These are phyloP conservation scores for Meyerozyma sp. DNA, from an alignment of 1,139 yeast genomes.

Conservation along the genomic window DNA sequence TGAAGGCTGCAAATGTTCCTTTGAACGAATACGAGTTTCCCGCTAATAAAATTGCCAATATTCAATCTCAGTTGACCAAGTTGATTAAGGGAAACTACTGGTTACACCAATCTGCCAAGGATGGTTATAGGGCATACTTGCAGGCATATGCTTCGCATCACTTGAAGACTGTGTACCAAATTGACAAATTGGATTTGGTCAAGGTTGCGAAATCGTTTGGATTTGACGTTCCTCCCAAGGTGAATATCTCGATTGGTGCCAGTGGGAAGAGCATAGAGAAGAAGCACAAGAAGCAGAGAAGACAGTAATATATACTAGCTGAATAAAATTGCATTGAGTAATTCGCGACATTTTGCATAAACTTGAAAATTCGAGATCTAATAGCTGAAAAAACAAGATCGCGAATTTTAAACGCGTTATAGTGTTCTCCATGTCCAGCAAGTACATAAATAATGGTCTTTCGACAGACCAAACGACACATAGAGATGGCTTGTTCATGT, in stretches of 20 bases:
- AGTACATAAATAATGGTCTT: background rate
- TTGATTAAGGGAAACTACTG: slow-evolving; percentile 87
- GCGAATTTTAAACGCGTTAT: background rate
- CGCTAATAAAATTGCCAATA: slow-evolving; percentile 85
- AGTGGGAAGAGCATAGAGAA: slow-evolving; percentile 64
- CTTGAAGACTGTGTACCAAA: slow-evolving; percentile 90
- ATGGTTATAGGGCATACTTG: slow-evolving; percentile 91
- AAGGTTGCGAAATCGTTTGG: slow-evolving; percentile 97
- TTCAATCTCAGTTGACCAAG: slow-evolving; percentile 88
- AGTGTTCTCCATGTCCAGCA: background rate
- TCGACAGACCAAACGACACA: background rate
- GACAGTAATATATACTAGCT: slow-evolving; percentile 12
- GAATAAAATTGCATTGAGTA: background rate
- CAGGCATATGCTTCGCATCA: slow-evolving; percentile 98
- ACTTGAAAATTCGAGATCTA: background rate
- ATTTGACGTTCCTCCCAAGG: slow-evolving; percentile 93
- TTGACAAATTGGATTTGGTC: slow-evolving; percentile 87
- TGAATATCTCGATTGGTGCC: slow-evolving; percentile 91
- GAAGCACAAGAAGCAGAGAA: slow-evolving; percentile 46
- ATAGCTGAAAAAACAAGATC: background rate
- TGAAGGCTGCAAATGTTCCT: slow-evolving; percentile 96
- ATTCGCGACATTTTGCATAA: background rate
- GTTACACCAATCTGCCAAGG: slow-evolving; percentile 94
- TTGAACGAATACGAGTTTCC: slow-evolving; percentile 97
- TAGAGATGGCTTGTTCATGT: background rate